Evolutionary conservation across 1,139 yeast genomes (phyloP).

Genomic region (Eremothecium coryli): DNA sequence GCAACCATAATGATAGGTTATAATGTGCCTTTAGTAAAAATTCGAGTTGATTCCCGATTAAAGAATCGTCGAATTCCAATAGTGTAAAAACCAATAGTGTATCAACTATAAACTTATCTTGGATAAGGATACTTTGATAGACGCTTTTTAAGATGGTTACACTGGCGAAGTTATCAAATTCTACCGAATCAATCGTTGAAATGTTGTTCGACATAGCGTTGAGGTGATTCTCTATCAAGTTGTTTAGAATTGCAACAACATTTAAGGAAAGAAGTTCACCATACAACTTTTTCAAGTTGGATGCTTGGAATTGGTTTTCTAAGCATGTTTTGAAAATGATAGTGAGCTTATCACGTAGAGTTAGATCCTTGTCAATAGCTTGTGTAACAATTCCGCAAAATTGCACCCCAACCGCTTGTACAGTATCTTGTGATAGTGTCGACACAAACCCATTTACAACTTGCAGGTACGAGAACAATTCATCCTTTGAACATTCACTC

Average conservation of each 20-base stretch:
- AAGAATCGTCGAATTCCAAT: slow-evolving; percentile 22
- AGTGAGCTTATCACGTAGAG: slow-evolving; percentile 27
- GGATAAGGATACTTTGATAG: slow-evolving; percentile 19
- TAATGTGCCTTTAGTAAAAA: slow-evolving; percentile 21
- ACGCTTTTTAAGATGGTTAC: slow-evolving; percentile 20
- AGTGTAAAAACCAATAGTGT: slow-evolving; percentile 23
- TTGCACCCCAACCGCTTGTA: slow-evolving; percentile 13
- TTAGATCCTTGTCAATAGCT: slow-evolving; percentile 13
- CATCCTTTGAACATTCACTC: slow-evolving; percentile 9
- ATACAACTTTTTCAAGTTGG: slow-evolving; percentile 27
- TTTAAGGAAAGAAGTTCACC: slow-evolving; percentile 30
- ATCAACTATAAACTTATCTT: slow-evolving; percentile 21
- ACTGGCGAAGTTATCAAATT: slow-evolving; percentile 14
- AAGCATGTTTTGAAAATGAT: slow-evolving; percentile 32
- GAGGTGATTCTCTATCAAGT: slow-evolving; percentile 22
- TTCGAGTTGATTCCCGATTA: slow-evolving; percentile 18
- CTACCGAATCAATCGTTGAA: slow-evolving; percentile 18
- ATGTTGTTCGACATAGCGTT: slow-evolving; percentile 5
- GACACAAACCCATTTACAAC: slow-evolving; percentile 22
- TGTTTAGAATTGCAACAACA: slow-evolving; percentile 19
- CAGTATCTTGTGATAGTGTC: slow-evolving; percentile 18
- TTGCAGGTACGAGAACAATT: slow-evolving; percentile 19
- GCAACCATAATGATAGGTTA: slow-evolving; percentile 22
- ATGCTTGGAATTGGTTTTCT: slow-evolving; percentile 26
- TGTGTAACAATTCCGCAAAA: slow-evolving; percentile 21